phyloP scores from a whole-genome alignment of 2,329 filamentous ascomycete genomes.

The Xylaria sp. region DNA sequence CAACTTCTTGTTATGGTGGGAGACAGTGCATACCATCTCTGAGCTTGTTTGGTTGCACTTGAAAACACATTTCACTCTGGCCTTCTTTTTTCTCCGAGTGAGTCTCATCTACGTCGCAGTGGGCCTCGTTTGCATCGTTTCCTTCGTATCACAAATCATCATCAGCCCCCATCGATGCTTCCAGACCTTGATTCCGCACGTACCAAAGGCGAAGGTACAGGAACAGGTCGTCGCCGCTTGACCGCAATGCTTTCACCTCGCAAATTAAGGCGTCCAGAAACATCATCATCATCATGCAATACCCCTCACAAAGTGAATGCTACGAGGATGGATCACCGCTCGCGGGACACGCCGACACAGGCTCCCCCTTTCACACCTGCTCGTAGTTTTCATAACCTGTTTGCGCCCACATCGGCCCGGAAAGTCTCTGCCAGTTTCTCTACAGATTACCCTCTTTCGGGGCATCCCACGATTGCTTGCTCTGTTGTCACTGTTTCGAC shows the following conservation, averaged over 20 bases:
- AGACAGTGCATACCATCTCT: neutral
- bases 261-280: too few relatives aligned
- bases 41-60: neutral
- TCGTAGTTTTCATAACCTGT: conserved; percentile 8
- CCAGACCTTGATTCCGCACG: neutral
- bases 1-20: neutral
- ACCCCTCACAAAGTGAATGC: neutral
- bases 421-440: conserved; percentile 36
- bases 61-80: neutral
- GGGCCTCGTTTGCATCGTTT: neutral
- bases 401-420: conserved; percentile 28
- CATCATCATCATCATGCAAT: neutral
- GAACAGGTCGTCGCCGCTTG: neutral
- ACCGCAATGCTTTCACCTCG: neutral
- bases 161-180: neutral
- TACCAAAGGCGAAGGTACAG: neutral
- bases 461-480: conserved; percentile 33
- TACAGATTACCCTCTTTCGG: conserved; percentile 27
- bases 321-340: neutral
- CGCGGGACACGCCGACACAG: neutral
- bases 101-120: too few relatives aligned
- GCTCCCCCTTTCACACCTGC: conserved; percentile 22
- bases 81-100: neutral
- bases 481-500: conserved; percentile 32
- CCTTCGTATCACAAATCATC: neutral